Percentiles rank a stretch among this genome's conserved stretches.
These are phyloP conservation scores for Neurospora sp. DNA, from an alignment of 495 filamentous ascomycete species.

Conservation along the genomic window DNA sequence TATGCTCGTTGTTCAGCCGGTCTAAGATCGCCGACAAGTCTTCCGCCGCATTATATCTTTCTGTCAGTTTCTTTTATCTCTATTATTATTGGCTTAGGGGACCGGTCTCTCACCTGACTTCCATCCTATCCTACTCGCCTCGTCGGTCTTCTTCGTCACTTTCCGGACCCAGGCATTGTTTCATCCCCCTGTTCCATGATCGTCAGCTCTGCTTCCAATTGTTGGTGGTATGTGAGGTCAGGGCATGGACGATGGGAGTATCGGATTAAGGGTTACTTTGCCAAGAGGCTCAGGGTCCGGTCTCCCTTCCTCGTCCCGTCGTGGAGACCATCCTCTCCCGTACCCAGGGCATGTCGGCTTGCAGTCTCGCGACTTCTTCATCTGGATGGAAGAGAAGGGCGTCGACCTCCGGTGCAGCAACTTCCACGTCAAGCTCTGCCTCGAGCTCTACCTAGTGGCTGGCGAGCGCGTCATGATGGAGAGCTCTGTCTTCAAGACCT, in stretches of 20 bases:
- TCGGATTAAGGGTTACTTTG: fast-evolving
- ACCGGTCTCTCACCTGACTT: neutral
- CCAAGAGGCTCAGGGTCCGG: neutral
- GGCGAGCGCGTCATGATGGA: too few species aligned
- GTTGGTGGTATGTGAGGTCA: too few species aligned
- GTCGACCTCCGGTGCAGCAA: neutral
- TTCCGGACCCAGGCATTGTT: neutral
- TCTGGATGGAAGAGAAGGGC: neutral
- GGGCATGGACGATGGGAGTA: too few species aligned
- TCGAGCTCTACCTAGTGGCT: too few species aligned
- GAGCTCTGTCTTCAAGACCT: too few species aligned
- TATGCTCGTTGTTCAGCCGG: too few species aligned
- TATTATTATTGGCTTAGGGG: neutral
- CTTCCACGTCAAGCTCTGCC: too few species aligned
- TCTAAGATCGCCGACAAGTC: neutral
- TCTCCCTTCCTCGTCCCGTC: constrained; percentile 1
- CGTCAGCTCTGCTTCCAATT: too few species aligned
- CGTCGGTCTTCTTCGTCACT: neutral
- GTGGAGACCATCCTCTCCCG: constrained; percentile 6
- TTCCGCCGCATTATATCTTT: neutral
- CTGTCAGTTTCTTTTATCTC: neutral
- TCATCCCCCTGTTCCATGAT: too few species aligned
- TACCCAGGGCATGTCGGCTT: neutral
- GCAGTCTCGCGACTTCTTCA: neutral
- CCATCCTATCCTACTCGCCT: neutral